These are phyloP conservation scores for Geosiphon pyriformis DNA, from an alignment of 192 early-diverging fungal genomes.

Conservation along the genomic window DNA sequence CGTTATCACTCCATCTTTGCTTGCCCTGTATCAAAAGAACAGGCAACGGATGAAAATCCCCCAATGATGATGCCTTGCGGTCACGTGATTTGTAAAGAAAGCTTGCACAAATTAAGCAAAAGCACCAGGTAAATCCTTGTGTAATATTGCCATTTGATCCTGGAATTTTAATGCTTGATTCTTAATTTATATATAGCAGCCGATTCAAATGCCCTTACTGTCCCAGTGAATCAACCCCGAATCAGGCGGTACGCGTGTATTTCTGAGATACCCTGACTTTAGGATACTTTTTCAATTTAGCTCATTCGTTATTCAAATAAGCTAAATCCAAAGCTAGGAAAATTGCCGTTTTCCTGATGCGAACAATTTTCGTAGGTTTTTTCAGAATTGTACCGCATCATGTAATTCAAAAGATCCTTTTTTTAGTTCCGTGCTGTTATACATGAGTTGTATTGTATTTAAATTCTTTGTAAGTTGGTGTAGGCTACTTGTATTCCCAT, in stretches of 20 bases:
- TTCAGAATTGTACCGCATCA: too few species aligned
- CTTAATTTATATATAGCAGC: constrained; percentile 26
- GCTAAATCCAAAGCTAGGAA: too few species aligned
- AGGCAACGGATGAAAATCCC: constrained; percentile 86
- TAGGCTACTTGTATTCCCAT: too few species aligned
- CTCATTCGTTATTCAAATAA: too few species aligned
- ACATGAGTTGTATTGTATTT: too few species aligned
- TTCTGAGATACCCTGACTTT: constrained; percentile 64
- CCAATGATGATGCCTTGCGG: constrained; percentile 98
- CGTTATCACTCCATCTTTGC: constrained; percentile 94
- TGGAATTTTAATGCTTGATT: too few species aligned
- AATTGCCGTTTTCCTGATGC: too few species aligned
- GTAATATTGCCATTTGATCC: not conserved
- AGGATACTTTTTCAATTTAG: too few species aligned
- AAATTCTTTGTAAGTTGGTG: too few species aligned
- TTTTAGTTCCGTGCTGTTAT: too few species aligned
- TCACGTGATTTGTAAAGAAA: constrained; percentile 92
- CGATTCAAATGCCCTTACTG: constrained; percentile 99
- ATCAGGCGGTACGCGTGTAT: constrained; percentile 72
- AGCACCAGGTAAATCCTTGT: constrained; percentile 46
- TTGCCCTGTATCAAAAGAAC: constrained; percentile 96
- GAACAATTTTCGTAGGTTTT: too few species aligned
- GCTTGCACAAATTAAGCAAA: constrained; percentile 74
- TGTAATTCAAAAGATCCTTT: too few species aligned
- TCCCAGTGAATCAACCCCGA: constrained; percentile 73